Evolutionary conservation across 2,329 filamentous ascomycete genomes (phyloP), one percentile per base, ranked within the genome.

Genomic region (Neofusicoccum ribis): DNA sequence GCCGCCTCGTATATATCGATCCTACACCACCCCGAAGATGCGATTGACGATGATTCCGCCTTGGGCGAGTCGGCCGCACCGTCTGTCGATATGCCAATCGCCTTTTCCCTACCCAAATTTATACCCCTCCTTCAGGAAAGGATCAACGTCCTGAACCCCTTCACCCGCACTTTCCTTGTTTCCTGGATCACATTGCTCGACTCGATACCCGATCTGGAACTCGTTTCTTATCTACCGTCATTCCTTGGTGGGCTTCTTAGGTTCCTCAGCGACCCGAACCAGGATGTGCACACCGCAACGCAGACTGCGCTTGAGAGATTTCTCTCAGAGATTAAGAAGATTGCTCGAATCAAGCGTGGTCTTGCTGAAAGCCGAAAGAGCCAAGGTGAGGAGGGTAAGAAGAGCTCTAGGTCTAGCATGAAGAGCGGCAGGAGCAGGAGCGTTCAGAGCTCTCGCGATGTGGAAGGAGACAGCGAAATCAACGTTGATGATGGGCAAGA

Each of bases 101-200:
- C 95, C 15, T 99, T 99, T 77, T 98, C 93, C 5, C 86, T 99
- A 20, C 87, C 89, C 20, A 88, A 88, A 27, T 99, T 99, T 77
- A 95, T 99, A 59, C 95, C 96, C 0, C 84, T 99, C 14, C 85
- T 99, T 20, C 92, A 96, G 77, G 94, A 99, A 74, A 88, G 95
- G 59, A 97, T 99, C 66, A 91, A 91, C 78, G 94, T 97, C 34
- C 86, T 96, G 67, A 97, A 96, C 72, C 93, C 96, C 0, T 98
- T 96, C 74, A 97, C 94, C 3, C 86, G 95, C 59, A 96, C 92
- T 14, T 99, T 99, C 72, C 84, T 99, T 14, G 95, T 99, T 2
- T 93, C 92, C 37, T 99, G 95, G 95, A 92, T 99, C 66, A 96
- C 91, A 3, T 80, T 99, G 15, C 84, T 99, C 20, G 95, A 99